Conservation (phyloP, 2,329 filamentous ascomycete genomes). For the Drechslerella dactyloides region DNA sequence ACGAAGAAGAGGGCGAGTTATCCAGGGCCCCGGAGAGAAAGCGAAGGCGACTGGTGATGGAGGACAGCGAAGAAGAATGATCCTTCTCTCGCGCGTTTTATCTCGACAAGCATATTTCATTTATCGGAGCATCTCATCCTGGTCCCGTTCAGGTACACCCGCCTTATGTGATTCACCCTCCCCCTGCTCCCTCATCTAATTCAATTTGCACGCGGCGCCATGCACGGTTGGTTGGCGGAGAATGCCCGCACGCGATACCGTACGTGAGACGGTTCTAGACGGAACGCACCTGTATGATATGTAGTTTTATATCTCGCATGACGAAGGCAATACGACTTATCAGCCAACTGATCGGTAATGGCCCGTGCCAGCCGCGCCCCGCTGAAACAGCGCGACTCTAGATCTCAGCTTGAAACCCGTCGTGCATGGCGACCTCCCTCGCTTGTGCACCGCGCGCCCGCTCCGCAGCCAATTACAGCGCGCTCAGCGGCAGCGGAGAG, state of each 20-base stretch:
- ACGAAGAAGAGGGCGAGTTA: slow-evolving; percentile 45
- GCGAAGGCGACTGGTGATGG: slow-evolving; percentile 62
- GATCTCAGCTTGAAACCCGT: background rate
- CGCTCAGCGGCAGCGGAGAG: background rate
- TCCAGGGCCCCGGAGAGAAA: slow-evolving; percentile 56
- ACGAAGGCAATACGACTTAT: slow-evolving; percentile 7
- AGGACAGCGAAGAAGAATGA: slow-evolving; percentile 61
- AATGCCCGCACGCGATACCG: background rate
- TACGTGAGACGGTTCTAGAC: background rate
- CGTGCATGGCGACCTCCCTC: background rate
- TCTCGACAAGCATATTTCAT: slow-evolving; percentile 8
- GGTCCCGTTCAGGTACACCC: background rate
- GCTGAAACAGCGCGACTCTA: background rate
- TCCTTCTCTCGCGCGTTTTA: background rate
- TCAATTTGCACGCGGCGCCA: too few species aligned
- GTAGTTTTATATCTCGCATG: background rate
- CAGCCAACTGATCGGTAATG: background rate
- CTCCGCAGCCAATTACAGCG: background rate
- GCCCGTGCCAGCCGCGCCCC: background rate
- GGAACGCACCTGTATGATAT: slow-evolving; percentile 1
- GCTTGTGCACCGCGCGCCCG: background rate
- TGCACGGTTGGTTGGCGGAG: background rate
- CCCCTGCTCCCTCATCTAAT: too few species aligned
- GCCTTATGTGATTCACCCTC: too few species aligned
- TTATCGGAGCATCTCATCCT: slow-evolving; percentile 6